Conservation (phyloP, 108 stramenopile genomes). For the Skeletonema menzelii region DNA sequence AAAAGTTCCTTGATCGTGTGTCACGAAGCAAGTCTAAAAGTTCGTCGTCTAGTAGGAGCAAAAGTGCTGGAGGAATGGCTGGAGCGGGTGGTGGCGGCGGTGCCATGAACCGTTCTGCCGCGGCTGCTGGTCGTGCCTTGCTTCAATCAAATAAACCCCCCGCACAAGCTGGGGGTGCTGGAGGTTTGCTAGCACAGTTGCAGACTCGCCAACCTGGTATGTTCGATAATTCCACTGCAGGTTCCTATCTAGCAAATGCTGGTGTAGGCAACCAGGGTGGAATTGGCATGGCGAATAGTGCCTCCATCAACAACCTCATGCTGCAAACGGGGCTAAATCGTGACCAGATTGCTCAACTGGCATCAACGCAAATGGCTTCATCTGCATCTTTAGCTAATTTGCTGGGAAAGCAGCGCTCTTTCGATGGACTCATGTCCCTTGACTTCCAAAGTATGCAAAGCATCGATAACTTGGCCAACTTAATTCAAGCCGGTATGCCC, state of each 20-base stretch:
- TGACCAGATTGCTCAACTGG: conserved; percentile 71
- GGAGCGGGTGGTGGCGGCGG: conserved; percentile 3
- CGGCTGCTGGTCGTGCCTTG: conserved; percentile 72
- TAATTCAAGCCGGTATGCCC: conserved; percentile 57
- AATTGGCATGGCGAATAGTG: conserved; percentile 8
- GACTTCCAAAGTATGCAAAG: conserved; percentile 86
- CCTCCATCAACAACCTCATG: conserved; percentile 65
- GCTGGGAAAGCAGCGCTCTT: conserved; percentile 70
- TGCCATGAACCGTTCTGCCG: conserved; percentile 53
- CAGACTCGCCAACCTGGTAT: conserved; percentile 21
- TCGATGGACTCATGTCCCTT: conserved; percentile 83
- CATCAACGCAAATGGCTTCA: conserved; percentile 55
- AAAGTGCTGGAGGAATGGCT: conserved; percentile 7
- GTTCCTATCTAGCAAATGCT: conserved; percentile 2
- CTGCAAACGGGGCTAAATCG: conserved; percentile 68
- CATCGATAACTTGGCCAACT: conserved; percentile 86
- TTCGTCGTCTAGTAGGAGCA: conserved; percentile 45
- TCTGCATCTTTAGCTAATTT: conserved; percentile 67
- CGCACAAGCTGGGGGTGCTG: conserved; percentile 1
- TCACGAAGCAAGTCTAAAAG: conserved; percentile 84
- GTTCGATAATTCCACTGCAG: conserved; percentile 15
- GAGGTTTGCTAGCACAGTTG: conserved; percentile 36
- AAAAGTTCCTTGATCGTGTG: conserved; percentile 90
- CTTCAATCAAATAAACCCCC: conserved; percentile 36
- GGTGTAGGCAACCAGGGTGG: conserved; percentile 13